Evolutionary conservation across 176 grass and related monocot species (phyloP).

Genomic region (Areca catechu): DNA sequence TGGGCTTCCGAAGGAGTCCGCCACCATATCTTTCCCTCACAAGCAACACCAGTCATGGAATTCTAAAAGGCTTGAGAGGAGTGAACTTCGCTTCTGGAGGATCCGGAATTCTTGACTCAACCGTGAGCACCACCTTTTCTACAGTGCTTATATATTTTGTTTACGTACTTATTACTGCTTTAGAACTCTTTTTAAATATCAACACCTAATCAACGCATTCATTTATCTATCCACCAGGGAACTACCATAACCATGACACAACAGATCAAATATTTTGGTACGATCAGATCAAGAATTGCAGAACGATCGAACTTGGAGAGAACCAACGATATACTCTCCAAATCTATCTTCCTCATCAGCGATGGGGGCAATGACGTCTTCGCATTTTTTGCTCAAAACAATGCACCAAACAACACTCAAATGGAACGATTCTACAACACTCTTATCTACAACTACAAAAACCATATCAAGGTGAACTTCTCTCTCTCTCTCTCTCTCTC

Average conservation of each 20-base stretch:
- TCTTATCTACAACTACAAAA: constrained; percentile 43
- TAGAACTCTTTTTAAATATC: too few species aligned
- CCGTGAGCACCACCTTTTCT: constrained; percentile 15
- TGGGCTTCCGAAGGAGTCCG: constrained; percentile 58
- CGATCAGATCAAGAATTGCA: constrained; percentile 33
- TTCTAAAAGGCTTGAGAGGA: constrained; percentile 36
- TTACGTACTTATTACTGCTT: too few species aligned
- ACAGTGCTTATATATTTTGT: too few species aligned
- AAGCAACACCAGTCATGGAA: constrained; percentile 17
- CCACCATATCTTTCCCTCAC: constrained; percentile 48
- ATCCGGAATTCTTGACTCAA: constrained; percentile 72
- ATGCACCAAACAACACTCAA: constrained; percentile 19
- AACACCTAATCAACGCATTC: too few species aligned
- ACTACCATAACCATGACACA: constrained; percentile 44
- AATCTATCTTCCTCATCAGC: constrained; percentile 67
- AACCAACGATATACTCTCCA: constrained; percentile 16
- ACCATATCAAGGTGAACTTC: constrained; percentile 36
- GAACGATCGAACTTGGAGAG: background rate
- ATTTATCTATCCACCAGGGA: constrained; percentile 23
- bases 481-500: background rate
- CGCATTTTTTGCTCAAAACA: constrained; percentile 36
- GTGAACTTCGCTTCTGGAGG: constrained; percentile 67
- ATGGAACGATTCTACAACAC: constrained; percentile 33
- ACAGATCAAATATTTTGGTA: constrained; percentile 57
- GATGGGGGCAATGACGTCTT: constrained; percentile 45